Evolutionary conservation across 2,329 filamentous ascomycete genomes (phyloP).

Genomic region (Lecanicillium sp.): DNA sequence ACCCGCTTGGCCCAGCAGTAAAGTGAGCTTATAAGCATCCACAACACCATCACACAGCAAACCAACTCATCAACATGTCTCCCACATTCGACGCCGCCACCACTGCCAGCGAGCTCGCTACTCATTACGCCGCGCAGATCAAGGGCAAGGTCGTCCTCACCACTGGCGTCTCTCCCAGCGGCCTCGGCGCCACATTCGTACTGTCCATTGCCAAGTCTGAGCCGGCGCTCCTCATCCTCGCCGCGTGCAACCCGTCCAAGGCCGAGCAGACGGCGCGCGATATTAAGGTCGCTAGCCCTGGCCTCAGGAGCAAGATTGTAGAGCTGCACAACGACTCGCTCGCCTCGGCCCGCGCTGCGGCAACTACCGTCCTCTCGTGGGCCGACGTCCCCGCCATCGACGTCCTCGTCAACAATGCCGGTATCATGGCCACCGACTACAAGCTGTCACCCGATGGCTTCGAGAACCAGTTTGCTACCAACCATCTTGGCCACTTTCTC

Average conservation of each 20-base stretch:
- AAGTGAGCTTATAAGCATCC: too few species aligned
- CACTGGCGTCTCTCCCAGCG: constrained; percentile 25
- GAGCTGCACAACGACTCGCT: constrained; percentile 32
- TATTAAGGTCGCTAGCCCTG: constrained; percentile 20
- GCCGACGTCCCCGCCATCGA: constrained; percentile 25
- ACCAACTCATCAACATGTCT: too few species aligned
- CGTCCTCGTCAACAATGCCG: constrained; percentile 34
- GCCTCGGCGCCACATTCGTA: constrained; percentile 23
- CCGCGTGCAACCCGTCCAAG: constrained; percentile 29
- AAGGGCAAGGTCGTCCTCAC: constrained; percentile 23
- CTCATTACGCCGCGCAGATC: constrained; percentile 16
- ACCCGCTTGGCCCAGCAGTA: too few species aligned
- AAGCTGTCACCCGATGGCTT: constrained; percentile 25
- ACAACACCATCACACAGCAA: too few species aligned
- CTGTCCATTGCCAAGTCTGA: constrained; percentile 23
- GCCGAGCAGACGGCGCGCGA: constrained; percentile 23
- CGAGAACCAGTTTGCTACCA: constrained; percentile 28
- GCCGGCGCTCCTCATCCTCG: constrained; percentile 29
- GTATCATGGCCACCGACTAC: constrained; percentile 28
- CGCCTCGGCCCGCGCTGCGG: constrained; percentile 28
- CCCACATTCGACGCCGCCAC: constrained; percentile 5
- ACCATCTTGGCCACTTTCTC: constrained; percentile 30
- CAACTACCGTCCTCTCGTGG: constrained; percentile 24
- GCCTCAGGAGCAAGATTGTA: constrained; percentile 23
- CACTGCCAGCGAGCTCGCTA: constrained; percentile 13